Percentiles rank a stretch among this genome's conserved stretches.
phyloP scores from a whole-genome alignment of 441 rosid genomes.

The Bocquillonia castaneifolia region DNA sequence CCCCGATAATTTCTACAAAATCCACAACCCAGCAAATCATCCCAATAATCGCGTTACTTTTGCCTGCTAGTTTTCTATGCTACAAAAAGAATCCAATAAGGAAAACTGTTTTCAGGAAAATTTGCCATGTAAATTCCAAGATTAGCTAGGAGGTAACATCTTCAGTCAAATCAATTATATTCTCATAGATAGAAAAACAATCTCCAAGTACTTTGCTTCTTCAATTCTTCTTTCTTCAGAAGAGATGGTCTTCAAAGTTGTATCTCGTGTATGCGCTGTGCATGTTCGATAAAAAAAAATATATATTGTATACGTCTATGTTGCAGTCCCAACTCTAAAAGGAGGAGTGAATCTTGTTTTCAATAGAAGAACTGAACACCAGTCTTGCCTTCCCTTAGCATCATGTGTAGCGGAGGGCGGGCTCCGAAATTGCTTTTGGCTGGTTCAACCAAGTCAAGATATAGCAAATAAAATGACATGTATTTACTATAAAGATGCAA shows the following conservation, averaged over 20 bases:
- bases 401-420: neutral
- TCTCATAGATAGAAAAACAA: neutral
- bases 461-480: neutral
- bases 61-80: neutral
- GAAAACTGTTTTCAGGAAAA: neutral
- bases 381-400: neutral
- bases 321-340: neutral
- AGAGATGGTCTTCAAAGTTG: neutral
- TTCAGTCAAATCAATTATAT: neutral
- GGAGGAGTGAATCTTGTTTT: neutral
- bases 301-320: neutral
- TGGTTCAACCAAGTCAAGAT: neutral
- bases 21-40: neutral
- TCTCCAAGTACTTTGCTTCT: neutral
- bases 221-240: neutral
- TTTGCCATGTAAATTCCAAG: neutral
- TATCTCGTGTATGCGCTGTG: slow-evolving; percentile 3
- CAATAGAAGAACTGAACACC: neutral
- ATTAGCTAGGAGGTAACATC: neutral
- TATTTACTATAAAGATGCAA: neutral
- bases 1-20: neutral
- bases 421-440: slow-evolving; percentile 8
- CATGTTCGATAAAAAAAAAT: neutral
- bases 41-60: neutral
- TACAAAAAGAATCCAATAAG: neutral